Evolutionary conservation across 2,329 filamentous ascomycete genomes (phyloP).

Genomic region (Beauveria pseudobassiana): DNA sequence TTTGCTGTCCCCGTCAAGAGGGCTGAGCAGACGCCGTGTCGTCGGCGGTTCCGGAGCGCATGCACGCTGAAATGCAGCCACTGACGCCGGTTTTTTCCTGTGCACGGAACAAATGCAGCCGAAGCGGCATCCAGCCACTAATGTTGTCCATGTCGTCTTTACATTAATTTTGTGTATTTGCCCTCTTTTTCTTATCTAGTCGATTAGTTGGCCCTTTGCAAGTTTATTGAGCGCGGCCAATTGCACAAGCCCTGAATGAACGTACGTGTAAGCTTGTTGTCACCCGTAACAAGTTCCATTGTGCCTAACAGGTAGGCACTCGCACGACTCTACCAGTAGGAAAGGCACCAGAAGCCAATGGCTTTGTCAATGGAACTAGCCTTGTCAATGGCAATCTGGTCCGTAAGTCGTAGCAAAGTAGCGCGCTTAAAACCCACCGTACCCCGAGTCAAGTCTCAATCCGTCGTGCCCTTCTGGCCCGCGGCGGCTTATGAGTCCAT

Average conservation of each 20-base stretch:
- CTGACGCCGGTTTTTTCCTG: neutral
- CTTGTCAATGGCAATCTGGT: neutral
- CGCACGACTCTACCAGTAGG: too few relatives aligned
- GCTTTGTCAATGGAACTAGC: neutral
- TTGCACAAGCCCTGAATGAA: neutral
- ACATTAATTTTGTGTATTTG: neutral
- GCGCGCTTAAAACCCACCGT: constrained; percentile 2
- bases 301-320: too few relatives aligned
- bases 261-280: neutral
- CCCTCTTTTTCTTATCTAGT: neutral
- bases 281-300: too few relatives aligned
- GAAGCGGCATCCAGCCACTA: neutral
- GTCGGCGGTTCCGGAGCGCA: constrained; percentile 5
- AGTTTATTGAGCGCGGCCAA: neutral
- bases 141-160: too few relatives aligned
- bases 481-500: neutral
- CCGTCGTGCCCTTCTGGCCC: neutral
- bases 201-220: neutral
- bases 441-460: neutral
- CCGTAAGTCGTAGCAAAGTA: neutral
- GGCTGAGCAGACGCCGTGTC: constrained; percentile 8
- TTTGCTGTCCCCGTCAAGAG: neutral
- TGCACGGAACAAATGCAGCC: neutral
- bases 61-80: constrained; percentile 8
- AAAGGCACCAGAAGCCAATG: too few relatives aligned